Percentiles rank a stretch among this genome's conserved stretches.
Evolutionary conservation across 176 grass and related monocot species (phyloP).

Genomic region (Pontederia crassipes): DNA sequence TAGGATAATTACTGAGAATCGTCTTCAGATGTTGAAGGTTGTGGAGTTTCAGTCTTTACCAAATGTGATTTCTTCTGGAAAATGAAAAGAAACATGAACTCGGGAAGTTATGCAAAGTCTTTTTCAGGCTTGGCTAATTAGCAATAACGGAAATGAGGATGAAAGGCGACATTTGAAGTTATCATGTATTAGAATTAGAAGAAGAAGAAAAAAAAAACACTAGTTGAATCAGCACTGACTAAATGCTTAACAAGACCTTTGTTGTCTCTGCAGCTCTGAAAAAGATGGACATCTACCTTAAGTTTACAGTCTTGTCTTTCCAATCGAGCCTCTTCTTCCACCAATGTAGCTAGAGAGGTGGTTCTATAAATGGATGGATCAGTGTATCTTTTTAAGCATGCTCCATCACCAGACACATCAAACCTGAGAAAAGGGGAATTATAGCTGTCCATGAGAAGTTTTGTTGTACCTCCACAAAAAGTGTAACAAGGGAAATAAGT

Average conservation of each 20-base stretch:
- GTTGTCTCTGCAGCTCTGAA: too few species aligned
- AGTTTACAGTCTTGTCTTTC: conserved; percentile 33
- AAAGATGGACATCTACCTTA: conserved; percentile 26
- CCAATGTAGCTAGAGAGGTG: conserved; percentile 10
- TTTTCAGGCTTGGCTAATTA: too few species aligned
- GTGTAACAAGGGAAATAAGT: background rate
- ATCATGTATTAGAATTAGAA: too few species aligned
- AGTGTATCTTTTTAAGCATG: conserved; percentile 85
- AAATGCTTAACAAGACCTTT: too few species aligned
- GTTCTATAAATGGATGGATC: conserved; percentile 61
- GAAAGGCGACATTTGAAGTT: too few species aligned
- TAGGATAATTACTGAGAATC: conserved; percentile 33
- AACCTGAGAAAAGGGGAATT: conserved; percentile 42
- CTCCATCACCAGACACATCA: conserved; percentile 61
- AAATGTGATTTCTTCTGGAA: conserved; percentile 32
- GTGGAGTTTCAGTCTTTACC: too few species aligned
- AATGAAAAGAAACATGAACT: conserved; percentile 19
- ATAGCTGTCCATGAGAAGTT: conserved; percentile 3
- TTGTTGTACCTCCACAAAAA: background rate
- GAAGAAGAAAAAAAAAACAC: too few species aligned
- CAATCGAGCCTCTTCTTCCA: background rate
- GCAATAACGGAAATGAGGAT: too few species aligned
- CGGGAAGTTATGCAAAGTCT: too few species aligned
- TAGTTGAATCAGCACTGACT: too few species aligned
- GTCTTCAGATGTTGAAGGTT: background rate